A percentile compares a stretch with the other conserved stretches of the same genome.
Conservation (phyloP, 179 eudicot species). For the Nepenthes alata region DNA sequence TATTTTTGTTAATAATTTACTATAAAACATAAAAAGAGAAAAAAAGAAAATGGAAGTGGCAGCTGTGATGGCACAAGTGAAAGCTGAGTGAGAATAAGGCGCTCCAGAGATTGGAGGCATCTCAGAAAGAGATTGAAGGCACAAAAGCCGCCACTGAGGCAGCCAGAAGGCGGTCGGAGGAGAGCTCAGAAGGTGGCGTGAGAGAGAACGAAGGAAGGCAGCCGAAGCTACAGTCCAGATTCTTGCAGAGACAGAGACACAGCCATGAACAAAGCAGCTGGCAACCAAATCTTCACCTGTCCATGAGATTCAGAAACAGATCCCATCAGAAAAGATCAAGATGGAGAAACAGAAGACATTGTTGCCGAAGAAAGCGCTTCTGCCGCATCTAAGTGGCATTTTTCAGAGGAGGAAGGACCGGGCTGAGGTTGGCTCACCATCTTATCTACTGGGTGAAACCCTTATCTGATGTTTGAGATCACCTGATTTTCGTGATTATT, state of each 20-base stretch:
- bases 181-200: conserved; percentile 77
- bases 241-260: too few relatives aligned
- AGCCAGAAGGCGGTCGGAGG: conserved; percentile 80
- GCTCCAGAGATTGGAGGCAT: conserved; percentile 39
- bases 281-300: conserved; percentile 20
- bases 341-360: conserved; percentile 38
- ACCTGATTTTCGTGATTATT: too few relatives aligned
- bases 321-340: conserved; percentile 16
- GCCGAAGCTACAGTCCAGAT: conserved; percentile 26
- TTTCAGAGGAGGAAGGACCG: conserved; percentile 69
- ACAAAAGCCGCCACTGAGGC: conserved; percentile 51
- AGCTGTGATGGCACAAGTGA: conserved; percentile 81
- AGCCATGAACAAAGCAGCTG: too few relatives aligned
- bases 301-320: conserved; percentile 31
- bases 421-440: conserved; percentile 52
- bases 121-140: conserved; percentile 55
- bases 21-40: too few relatives aligned
- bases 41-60: conserved; percentile 33
- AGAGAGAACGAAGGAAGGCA: conserved; percentile 78
- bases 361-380: conserved; percentile 39
- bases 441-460: conserved; percentile 40
- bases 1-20: too few relatives aligned
- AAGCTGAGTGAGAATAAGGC: conserved; percentile 63
- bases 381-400: conserved; percentile 56
- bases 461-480: conserved; percentile 1